Conservation (phyloP, 495 filamentous ascomycete genomes). For the Penicillium nucicola region DNA sequence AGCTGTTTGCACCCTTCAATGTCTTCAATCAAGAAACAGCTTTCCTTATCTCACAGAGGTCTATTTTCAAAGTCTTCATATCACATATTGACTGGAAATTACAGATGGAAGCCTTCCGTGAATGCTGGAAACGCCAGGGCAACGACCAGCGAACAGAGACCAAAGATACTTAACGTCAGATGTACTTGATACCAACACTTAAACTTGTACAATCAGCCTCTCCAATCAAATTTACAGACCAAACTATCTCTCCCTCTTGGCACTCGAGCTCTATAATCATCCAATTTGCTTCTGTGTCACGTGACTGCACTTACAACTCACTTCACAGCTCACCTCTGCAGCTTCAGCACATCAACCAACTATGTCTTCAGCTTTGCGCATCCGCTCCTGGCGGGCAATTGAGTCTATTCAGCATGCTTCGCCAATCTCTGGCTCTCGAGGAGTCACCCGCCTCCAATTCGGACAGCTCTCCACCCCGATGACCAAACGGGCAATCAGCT, state of each 20-base stretch:
- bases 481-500: conserved; percentile 16
- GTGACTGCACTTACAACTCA: conserved; percentile 3
- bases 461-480: conserved; percentile 15
- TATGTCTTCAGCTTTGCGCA: conserved; percentile 19
- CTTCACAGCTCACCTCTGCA: conserved; percentile 4
- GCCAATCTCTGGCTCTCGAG: background rate
- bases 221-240: background rate
- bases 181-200: background rate
- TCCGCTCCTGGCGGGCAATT: conserved; percentile 15
- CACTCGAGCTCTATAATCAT: no score
- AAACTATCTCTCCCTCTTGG: background rate
- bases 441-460: background rate
- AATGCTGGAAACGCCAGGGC: conserved; percentile 90
- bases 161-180: conserved; percentile 61
- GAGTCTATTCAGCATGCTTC: conserved; percentile 11
- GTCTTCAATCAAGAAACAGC: background rate
- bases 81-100: conserved; percentile 14
- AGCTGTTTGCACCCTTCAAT: background rate
- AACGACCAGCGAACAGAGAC: conserved; percentile 80
- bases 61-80: background rate
- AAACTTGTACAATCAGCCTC: background rate
- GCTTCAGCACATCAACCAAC: conserved; percentile 6
- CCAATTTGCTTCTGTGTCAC: conserved; percentile 2
- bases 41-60: background rate
- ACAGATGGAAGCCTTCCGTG: conserved; percentile 88